phyloP scores from a whole-genome alignment of 495 filamentous ascomycete species.

The Penicillium goetzii region DNA sequence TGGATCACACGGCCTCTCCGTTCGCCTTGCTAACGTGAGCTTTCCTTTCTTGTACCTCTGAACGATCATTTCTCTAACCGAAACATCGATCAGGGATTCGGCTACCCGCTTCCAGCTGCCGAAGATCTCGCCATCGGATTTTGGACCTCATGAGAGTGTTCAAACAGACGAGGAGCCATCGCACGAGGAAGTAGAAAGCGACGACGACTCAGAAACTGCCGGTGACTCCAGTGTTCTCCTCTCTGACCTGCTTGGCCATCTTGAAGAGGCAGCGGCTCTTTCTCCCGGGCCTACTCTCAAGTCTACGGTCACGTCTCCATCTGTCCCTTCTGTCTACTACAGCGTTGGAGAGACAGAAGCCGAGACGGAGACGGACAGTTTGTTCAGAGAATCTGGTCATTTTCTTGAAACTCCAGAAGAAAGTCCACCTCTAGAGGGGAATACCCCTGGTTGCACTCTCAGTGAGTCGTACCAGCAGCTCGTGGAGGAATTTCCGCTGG shows the following conservation, averaged over 20 bases:
- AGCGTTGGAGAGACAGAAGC: background rate
- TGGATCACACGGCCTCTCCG: background rate
- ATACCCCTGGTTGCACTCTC: slow-evolving; percentile 3
- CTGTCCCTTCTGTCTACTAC: background rate
- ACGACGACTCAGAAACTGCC: background rate
- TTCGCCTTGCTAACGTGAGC: slow-evolving; percentile 8
- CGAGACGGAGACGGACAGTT: slow-evolving; percentile 5
- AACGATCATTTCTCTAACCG: background rate
- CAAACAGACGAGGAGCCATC: background rate
- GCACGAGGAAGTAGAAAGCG: background rate
- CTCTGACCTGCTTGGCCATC: slow-evolving; percentile 13
- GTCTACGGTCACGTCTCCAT: background rate
- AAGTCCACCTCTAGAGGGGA: background rate
- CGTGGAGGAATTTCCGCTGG: slow-evolving; percentile 2
- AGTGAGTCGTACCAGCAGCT: slow-evolving; percentile 14
- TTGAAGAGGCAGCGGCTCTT: slow-evolving; percentile 9
- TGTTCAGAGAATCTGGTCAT: background rate
- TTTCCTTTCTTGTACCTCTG: background rate
- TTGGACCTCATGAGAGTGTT: background rate
- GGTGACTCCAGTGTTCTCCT: slow-evolving; percentile 9
- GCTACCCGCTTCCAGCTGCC: slow-evolving; percentile 12
- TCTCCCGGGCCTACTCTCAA: background rate
- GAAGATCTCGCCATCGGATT: slow-evolving; percentile 10
- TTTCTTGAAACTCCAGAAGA: background rate
- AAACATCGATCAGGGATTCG: slow-evolving; percentile 1